Conservation (phyloP, 1,139 yeast species). For the Kurtzmaniella quercitrusa region DNA sequence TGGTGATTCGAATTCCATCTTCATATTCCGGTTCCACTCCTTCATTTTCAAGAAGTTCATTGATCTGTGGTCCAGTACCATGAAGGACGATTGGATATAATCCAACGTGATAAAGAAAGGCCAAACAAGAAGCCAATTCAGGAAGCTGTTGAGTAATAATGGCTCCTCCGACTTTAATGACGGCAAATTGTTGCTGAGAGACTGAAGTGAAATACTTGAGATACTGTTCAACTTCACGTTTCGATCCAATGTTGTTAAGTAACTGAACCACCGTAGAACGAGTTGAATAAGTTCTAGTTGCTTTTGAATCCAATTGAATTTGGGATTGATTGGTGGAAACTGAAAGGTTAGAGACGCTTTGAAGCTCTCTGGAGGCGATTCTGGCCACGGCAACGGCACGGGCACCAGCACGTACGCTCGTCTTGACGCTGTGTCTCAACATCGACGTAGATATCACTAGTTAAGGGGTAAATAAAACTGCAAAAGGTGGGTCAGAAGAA, state of each 20-base stretch:
- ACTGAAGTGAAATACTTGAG: constrained; percentile 95
- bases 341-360: constrained; percentile 3
- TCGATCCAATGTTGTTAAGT: constrained; percentile 91
- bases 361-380: neutral
- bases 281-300: constrained; percentile 45
- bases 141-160: constrained; percentile 91
- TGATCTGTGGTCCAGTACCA: constrained; percentile 99
- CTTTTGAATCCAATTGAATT: neutral
- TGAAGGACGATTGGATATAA: constrained; percentile 94
- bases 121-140: constrained; percentile 91
- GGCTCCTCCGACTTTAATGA: constrained; percentile 98
- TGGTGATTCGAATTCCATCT: constrained; percentile 96
- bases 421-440: constrained; percentile 13
- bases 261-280: constrained; percentile 94
- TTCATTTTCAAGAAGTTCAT: constrained; percentile 85
- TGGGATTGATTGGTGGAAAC: neutral
- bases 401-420: constrained; percentile 8
- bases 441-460: constrained; percentile 6
- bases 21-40: constrained; percentile 95
- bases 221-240: constrained; percentile 96
- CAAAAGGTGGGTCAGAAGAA: neutral
- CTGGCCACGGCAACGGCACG: constrained; percentile 7
- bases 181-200: constrained; percentile 94
- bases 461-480: neutral
- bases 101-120: constrained; percentile 95